These are phyloP conservation scores for Fimicolochytrium jonesii DNA, from an alignment of 192 early-diverging fungal species.

Conservation along the genomic window DNA sequence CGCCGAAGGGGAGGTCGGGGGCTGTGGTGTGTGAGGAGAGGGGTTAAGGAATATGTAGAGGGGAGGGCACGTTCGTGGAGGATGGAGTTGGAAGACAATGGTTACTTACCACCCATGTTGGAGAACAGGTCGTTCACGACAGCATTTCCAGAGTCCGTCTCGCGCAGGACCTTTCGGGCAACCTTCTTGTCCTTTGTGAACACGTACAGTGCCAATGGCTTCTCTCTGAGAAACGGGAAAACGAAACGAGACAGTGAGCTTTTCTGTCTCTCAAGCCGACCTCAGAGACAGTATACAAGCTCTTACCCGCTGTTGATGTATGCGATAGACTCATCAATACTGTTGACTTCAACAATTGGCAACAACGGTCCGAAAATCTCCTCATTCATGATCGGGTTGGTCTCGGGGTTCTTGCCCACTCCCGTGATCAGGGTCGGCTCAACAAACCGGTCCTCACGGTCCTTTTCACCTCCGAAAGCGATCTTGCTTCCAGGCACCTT, in stretches of 20 bases:
- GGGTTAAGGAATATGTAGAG: not conserved
- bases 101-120: conserved; percentile 59
- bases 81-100: too few relatives aligned
- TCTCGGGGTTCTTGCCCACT: conserved; percentile 44
- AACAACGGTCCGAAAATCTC: conserved; percentile 94
- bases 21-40: conserved; percentile 10
- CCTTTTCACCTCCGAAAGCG: conserved; percentile 51
- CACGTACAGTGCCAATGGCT: conserved; percentile 78
- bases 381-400: conserved; percentile 61
- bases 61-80: too few relatives aligned
- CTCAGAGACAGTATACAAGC: not conserved
- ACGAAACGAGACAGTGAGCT: not conserved
- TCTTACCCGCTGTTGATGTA: conserved; percentile 27
- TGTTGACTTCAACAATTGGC: conserved; percentile 60
- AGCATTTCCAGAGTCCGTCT: conserved; percentile 72
- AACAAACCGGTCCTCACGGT: conserved; percentile 65
- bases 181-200: conserved; percentile 53
- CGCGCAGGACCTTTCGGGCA: conserved; percentile 55
- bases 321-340: conserved; percentile 31
- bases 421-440: conserved; percentile 78
- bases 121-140: conserved; percentile 78
- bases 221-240: conserved; percentile 36
- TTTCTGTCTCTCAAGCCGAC: not conserved
- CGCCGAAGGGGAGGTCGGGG: conserved; percentile 77
- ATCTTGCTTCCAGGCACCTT: conserved; percentile 27